phyloP scores from a whole-genome alignment of 495 filamentous ascomycete species.

The Cladorrhinum samala region DNA sequence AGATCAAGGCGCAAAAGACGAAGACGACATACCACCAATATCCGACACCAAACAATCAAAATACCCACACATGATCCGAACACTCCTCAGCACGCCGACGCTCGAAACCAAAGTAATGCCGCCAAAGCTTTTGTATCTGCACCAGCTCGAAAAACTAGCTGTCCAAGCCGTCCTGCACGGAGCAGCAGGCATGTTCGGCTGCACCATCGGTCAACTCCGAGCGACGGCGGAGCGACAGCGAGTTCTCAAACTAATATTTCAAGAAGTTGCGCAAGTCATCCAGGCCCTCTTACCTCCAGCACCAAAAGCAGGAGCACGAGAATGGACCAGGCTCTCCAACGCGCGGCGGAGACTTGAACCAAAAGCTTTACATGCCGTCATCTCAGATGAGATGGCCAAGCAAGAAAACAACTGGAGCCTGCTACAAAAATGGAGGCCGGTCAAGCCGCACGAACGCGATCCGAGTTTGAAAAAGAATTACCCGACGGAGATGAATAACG shows the following conservation, averaged over 20 bases:
- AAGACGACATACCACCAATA: too few relatives aligned
- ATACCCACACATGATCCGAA: background rate
- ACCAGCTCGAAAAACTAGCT: background rate
- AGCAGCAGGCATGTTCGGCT: background rate
- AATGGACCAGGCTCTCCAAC: too few relatives aligned
- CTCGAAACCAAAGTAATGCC: background rate
- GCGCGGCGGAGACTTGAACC: background rate
- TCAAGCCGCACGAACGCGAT: slow-evolving; percentile 16
- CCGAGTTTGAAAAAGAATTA: slow-evolving; percentile 31
- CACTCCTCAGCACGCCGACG: background rate
- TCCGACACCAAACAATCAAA: too few relatives aligned
- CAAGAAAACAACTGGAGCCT: background rate
- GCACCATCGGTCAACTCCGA: background rate
- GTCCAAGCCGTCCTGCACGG: background rate
- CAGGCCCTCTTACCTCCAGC: background rate
- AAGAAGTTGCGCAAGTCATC: background rate
- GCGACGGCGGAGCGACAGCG: background rate
- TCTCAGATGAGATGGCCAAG: background rate
- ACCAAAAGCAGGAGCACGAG: too few relatives aligned
- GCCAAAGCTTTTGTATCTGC: background rate
- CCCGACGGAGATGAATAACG: slow-evolving; percentile 66
- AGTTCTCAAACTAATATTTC: background rate
- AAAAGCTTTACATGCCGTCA: background rate
- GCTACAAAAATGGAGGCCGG: background rate
- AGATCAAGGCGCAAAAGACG: background rate